phyloP scores from a whole-genome alignment of 495 filamentous ascomycete species.

The Hypoxylon lienhwacheense region DNA sequence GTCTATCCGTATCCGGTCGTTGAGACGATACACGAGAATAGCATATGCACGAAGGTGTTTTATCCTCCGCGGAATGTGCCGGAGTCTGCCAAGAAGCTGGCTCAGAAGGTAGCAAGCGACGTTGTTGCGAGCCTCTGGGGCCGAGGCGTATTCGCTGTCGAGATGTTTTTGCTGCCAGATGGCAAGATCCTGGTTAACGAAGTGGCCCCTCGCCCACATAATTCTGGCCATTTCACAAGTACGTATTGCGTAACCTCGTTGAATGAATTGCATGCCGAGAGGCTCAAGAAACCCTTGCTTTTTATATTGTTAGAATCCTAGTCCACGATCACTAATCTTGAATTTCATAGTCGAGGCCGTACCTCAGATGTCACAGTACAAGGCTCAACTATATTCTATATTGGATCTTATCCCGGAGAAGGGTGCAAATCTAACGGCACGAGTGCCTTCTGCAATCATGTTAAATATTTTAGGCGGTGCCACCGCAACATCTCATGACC shows the following conservation, averaged over 20 bases:
- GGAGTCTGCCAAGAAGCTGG: slow-evolving; percentile 59
- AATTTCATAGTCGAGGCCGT: slow-evolving; percentile 71
- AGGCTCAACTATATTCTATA: slow-evolving; percentile 85
- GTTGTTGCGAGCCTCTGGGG: slow-evolving; percentile 81
- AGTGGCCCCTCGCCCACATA: slow-evolving; percentile 93
- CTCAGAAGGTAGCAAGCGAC: slow-evolving; percentile 74
- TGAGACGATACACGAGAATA: slow-evolving; percentile 94
- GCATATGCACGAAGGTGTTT: slow-evolving; percentile 92
- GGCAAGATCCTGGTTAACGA: slow-evolving; percentile 83
- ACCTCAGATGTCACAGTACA: slow-evolving; percentile 80
- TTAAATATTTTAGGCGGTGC: slow-evolving; percentile 91
- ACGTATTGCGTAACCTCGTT: too few species aligned
- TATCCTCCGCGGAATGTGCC: slow-evolving; percentile 77
- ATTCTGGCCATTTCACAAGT: slow-evolving; percentile 93
- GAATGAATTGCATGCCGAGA: too few species aligned
- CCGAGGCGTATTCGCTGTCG: slow-evolving; percentile 92
- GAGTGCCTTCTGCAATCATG: slow-evolving; percentile 75
- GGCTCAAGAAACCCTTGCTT: too few species aligned
- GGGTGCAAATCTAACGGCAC: slow-evolving; percentile 61
- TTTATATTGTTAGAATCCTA: neutral
- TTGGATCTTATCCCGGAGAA: slow-evolving; percentile 71
- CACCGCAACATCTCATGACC: slow-evolving; percentile 66
- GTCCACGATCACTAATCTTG: slow-evolving; percentile 6
- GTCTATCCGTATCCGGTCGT: slow-evolving; percentile 82
- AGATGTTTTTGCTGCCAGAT: slow-evolving; percentile 90